Conservation (phyloP, 352 stramenopile genomes). For the Phytopythium kandeliae region DNA sequence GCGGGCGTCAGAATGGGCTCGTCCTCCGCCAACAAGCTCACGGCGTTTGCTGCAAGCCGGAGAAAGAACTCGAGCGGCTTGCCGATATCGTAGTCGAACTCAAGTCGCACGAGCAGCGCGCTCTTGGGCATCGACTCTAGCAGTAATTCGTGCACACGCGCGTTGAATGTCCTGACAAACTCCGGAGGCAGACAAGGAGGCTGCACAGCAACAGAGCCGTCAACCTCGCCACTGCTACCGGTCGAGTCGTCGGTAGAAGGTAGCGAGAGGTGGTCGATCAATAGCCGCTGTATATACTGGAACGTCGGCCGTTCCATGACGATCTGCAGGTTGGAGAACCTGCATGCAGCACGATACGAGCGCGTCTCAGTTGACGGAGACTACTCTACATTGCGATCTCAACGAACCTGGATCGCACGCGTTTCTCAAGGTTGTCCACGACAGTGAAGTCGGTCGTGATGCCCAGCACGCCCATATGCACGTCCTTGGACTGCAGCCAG, state of each 20-base stretch:
- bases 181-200: slow-evolving; percentile 5
- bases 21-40: slow-evolving; percentile 36
- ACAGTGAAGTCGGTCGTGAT: slow-evolving; percentile 79
- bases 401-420: slow-evolving; percentile 59
- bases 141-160: slow-evolving; percentile 31
- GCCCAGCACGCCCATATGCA: slow-evolving; percentile 77
- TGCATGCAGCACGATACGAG: slow-evolving; percentile 5
- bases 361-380: too few relatives aligned
- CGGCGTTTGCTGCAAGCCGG: slow-evolving; percentile 38
- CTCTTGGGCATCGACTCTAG: slow-evolving; percentile 14
- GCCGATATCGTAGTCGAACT: slow-evolving; percentile 76
- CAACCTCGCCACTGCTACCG: not conserved
- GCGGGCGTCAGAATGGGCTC: slow-evolving; percentile 27
- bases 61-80: slow-evolving; percentile 67
- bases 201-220: slow-evolving; percentile 3
- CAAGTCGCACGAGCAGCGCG: slow-evolving; percentile 42
- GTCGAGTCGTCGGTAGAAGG: slow-evolving; percentile 24
- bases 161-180: slow-evolving; percentile 40
- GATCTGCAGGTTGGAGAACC: slow-evolving; percentile 82
- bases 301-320: slow-evolving; percentile 60
- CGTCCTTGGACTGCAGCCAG: slow-evolving; percentile 75
- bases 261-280: slow-evolving; percentile 38
- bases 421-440: slow-evolving; percentile 76
- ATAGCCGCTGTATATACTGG: slow-evolving; percentile 35
- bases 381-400: not conserved